Evolutionary conservation across 768 basidiomycete genomes (phyloP).

Genomic region (Termitomyces sp.): DNA sequence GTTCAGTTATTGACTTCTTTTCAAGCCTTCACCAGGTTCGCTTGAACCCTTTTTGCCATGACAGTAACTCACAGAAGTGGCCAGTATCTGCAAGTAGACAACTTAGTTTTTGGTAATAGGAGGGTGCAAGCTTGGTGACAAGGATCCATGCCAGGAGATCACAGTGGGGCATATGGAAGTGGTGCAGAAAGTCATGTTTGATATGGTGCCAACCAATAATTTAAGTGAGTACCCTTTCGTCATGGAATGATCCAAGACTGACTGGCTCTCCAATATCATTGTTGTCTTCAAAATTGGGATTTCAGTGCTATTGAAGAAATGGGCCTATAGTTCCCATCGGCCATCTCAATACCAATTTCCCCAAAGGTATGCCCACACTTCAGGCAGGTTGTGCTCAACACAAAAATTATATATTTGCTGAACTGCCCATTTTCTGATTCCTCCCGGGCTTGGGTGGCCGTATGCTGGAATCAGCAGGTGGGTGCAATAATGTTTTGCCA

Average conservation of each 20-base stretch:
- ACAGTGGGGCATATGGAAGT: not conserved
- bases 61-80: slow-evolving; percentile 4
- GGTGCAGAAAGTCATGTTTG: not conserved
- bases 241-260: slow-evolving; percentile 4
- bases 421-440: slow-evolving; percentile 3
- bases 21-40: slow-evolving; percentile 12
- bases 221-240: too few species aligned
- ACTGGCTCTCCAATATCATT: slow-evolving; percentile 28
- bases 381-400: not conserved
- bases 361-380: slow-evolving; percentile 16
- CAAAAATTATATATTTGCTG: slow-evolving; percentile 5
- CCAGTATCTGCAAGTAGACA: not conserved
- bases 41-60: slow-evolving; percentile 17
- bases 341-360: slow-evolving; percentile 21
- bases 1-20: slow-evolving; percentile 6
- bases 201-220: not conserved
- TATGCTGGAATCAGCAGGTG: slow-evolving; percentile 18
- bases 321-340: slow-evolving; percentile 26
- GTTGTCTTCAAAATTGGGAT: slow-evolving; percentile 25
- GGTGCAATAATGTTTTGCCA: slow-evolving; percentile 20
- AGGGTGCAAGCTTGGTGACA: not conserved
- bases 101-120: not conserved
- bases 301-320: slow-evolving; percentile 5
- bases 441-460: slow-evolving; percentile 2
- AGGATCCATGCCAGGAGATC: not conserved